These are phyloP conservation scores for Alternaria arbusti DNA, from an alignment of 2,329 filamentous ascomycete species.

Conservation along the genomic window DNA sequence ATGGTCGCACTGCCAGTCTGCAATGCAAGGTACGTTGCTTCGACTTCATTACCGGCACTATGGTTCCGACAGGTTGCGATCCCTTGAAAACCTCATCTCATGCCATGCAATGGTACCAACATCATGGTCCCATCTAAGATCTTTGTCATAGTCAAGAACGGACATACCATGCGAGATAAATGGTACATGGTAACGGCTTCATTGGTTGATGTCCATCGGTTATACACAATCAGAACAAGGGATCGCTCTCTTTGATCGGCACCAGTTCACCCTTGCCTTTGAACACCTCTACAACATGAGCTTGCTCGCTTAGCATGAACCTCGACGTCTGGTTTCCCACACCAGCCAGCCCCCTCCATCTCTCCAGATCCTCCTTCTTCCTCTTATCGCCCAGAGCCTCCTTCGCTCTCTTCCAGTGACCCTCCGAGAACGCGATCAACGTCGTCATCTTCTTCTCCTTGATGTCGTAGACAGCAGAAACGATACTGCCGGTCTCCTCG, in stretches of 20 bases:
- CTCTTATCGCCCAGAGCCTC: slow-evolving; percentile 64
- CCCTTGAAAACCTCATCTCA: background rate
- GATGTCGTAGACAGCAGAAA: slow-evolving; percentile 64
- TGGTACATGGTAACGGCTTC: background rate
- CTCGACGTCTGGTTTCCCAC: slow-evolving; percentile 60
- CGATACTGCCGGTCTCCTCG: slow-evolving; percentile 65
- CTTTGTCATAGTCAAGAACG: background rate
- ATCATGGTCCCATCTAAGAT: background rate
- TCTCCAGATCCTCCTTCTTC: slow-evolving; percentile 57
- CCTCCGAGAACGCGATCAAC: slow-evolving; percentile 61
- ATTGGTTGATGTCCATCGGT: background rate
- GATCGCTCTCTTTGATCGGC: slow-evolving; percentile 48
- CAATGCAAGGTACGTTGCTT: slow-evolving; percentile 18
- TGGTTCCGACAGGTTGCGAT: background rate
- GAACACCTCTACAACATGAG: slow-evolving; percentile 58
- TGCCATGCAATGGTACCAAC: background rate
- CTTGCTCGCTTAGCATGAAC: slow-evolving; percentile 62
- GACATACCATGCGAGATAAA: background rate
- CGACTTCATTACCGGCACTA: background rate
- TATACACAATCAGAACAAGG: slow-evolving; percentile 16
- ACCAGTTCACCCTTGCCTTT: slow-evolving; percentile 57
- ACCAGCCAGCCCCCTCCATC: slow-evolving; percentile 59
- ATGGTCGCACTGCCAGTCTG: slow-evolving; percentile 11
- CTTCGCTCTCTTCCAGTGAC: slow-evolving; percentile 60
- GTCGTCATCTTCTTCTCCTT: slow-evolving; percentile 57